These are phyloP conservation scores for Emericellopsis cladophorae DNA, from an alignment of 2,329 filamentous ascomycete species.

Conservation along the genomic window DNA sequence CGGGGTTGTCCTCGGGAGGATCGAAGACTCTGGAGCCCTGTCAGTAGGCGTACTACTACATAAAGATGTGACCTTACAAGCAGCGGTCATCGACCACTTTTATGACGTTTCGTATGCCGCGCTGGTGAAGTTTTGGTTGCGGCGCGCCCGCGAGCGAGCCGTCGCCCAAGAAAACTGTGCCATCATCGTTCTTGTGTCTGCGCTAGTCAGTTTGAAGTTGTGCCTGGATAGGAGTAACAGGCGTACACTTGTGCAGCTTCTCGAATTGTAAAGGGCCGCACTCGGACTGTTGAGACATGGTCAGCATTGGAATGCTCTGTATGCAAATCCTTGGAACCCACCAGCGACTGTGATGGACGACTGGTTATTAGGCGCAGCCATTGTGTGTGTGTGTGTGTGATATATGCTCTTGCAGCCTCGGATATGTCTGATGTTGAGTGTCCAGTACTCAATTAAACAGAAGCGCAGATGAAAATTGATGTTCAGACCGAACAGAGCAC, in stretches of 20 bases:
- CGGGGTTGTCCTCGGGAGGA: conserved; percentile 85
- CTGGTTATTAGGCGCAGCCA: conserved; percentile 16
- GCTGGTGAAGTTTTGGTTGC: conserved; percentile 70
- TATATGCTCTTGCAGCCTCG: neutral
- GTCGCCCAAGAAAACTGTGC: conserved; percentile 87
- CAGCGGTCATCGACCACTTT: conserved; percentile 95
- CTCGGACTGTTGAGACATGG: conserved; percentile 42
- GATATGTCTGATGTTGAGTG: neutral
- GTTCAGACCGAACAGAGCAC: too few relatives aligned
- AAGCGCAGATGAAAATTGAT: neutral
- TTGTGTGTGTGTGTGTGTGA: neutral
- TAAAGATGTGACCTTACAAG: conserved; percentile 47
- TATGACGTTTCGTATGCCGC: conserved; percentile 81
- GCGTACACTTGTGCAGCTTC: conserved; percentile 82
- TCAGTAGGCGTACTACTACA: neutral
- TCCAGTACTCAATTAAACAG: neutral
- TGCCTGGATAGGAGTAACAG: neutral
- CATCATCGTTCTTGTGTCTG: conserved; percentile 62
- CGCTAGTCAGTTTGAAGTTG: neutral
- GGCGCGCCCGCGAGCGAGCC: conserved; percentile 84
- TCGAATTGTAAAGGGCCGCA: conserved; percentile 67
- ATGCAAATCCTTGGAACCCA: conserved; percentile 15
- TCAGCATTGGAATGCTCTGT: conserved; percentile 4
- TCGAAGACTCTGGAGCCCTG: conserved; percentile 67
- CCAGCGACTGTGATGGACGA: conserved; percentile 49